phyloP scores from a whole-genome alignment of 192 early-diverging fungal species.

The Jimgerdemannia lactiflua region DNA sequence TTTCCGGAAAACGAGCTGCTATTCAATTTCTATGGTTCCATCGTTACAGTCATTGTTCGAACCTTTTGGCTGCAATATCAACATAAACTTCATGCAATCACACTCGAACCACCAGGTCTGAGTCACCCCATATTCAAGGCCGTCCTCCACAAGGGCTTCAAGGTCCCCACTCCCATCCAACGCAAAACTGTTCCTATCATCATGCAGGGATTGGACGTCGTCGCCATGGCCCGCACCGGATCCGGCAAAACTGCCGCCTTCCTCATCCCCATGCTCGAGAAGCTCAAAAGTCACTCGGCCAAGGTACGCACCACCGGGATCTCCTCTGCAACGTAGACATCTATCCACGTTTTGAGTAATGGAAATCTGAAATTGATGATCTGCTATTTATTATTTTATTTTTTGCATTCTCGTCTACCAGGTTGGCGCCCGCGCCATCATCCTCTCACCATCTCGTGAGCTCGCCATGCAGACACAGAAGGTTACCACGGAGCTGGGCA shows the following conservation, averaged over 20 bases:
- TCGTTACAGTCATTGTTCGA: too few relatives aligned
- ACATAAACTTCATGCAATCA: neutral
- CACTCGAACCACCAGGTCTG: slow-evolving; percentile 51
- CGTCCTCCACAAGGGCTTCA: slow-evolving; percentile 91
- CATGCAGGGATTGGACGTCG: slow-evolving; percentile 89
- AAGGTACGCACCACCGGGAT: slow-evolving; percentile 45
- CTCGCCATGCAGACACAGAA: slow-evolving; percentile 96
- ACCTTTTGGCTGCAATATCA: too few relatives aligned
- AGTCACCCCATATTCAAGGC: slow-evolving; percentile 81
- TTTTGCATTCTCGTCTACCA: neutral
- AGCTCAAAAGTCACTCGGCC: slow-evolving; percentile 83
- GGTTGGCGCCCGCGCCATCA: slow-evolving; percentile 70
- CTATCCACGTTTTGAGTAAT: neutral
- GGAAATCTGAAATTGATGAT: neutral
- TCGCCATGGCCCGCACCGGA: slow-evolving; percentile 98
- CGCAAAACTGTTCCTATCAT: slow-evolving; percentile 92
- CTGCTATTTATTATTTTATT: neutral
- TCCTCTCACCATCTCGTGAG: slow-evolving; percentile 95
- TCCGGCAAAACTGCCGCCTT: slow-evolving; percentile 91
- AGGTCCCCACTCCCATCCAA: slow-evolving; percentile 98
- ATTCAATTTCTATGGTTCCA: neutral
- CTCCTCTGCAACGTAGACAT: neutral
- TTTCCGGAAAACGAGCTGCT: neutral
- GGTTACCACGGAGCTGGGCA: slow-evolving; percentile 87
- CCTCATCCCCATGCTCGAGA: slow-evolving; percentile 84